Base-by-base conservation (phyloP, 768 basidiomycete genomes). In the Boletus rubroflammeus region DNA sequence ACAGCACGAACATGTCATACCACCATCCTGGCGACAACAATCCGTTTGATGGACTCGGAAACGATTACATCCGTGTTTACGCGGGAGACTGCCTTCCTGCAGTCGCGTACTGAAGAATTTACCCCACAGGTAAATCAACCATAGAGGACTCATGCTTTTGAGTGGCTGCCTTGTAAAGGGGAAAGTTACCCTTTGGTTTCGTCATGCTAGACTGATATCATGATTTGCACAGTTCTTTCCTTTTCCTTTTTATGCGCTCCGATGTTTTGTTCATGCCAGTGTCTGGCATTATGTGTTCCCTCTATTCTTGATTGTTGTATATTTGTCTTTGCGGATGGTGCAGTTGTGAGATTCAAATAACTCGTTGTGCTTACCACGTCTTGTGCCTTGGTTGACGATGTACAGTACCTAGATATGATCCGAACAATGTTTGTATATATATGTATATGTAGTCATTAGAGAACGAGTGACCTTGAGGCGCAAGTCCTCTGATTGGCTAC, bases 21-120 rank as follows among this genome's bases (percentile, higher is more conserved):
- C 51, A 47, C 36, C 64, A 63, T 41, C n/a, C 34, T 9, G 13
- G 19, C 34, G 21, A 49, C 29, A 5, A 29, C 5, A 41, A 52
- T 14, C 53, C 31, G 19, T 58, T 65, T 41, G 40, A 40, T 21
- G 60, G 40, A 10, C 29, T 63, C 25, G 59, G 38, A 28, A 40
- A 56, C 31, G 66, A 58, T 11, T 57, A 40, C 26, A 36, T 65
- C 25, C 66, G 66, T 3, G 44, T 57, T 36, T 65, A 60, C 13
- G 28, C 53, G 0, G 57, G 46, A 6, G 58, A 60, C 15, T 62
- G 51, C 31, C 47, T 62, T 6, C 60, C 60, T 36, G 51, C 62
- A 15, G 40, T 62, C 3, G 66, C 57, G 4, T 67, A 62, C 52
- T 67, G 50, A 65, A 42, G 13, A 10, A 19, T 21, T 7, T 25